phyloP scores from a whole-genome alignment of 345 rosid genomes.

The Streptanthus diversifolius region DNA sequence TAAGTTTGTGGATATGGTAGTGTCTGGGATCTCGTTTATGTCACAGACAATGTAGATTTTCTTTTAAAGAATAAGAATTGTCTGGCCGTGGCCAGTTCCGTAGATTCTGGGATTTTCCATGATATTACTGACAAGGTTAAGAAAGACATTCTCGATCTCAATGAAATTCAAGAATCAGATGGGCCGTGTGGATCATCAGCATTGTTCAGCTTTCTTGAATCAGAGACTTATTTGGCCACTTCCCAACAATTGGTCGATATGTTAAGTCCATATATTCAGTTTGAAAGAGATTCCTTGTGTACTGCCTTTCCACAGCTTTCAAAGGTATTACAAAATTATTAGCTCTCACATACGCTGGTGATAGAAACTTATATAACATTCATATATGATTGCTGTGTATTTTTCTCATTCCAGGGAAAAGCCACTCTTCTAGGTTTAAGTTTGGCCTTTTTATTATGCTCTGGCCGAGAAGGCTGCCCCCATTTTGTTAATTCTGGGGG shows the following conservation, averaged over 20 bases:
- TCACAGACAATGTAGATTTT: slow-evolving; percentile 41
- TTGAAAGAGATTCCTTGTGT: slow-evolving; percentile 38
- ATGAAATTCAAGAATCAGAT: slow-evolving; percentile 43
- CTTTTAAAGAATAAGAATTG: slow-evolving; percentile 41
- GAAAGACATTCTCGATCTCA: slow-evolving; percentile 54
- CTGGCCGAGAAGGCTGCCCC: slow-evolving; percentile 89
- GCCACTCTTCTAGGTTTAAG: slow-evolving; percentile 67
- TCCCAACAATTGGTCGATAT: slow-evolving; percentile 67
- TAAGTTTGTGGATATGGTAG: slow-evolving; percentile 53
- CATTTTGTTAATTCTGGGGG: slow-evolving; percentile 81
- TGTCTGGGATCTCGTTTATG: slow-evolving; percentile 51
- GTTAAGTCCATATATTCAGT: slow-evolving; percentile 45
- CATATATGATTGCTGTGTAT: slow-evolving; percentile 21
- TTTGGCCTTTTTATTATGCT: slow-evolving; percentile 72
- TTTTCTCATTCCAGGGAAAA: slow-evolving; percentile 58
- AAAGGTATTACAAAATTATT: slow-evolving; percentile 46
- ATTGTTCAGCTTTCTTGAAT: slow-evolving; percentile 48
- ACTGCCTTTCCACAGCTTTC: slow-evolving; percentile 49
- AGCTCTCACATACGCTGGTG: slow-evolving; percentile 9
- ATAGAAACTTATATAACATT: neutral
- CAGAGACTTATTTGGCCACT: slow-evolving; percentile 50
- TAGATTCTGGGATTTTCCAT: slow-evolving; percentile 44
- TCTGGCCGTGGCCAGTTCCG: slow-evolving; percentile 36
- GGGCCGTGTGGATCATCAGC: slow-evolving; percentile 32
- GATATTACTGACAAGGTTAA: slow-evolving; percentile 45